Conservation (phyloP, 2,329 filamentous ascomycete species). For the Coniochaeta sp. region DNA sequence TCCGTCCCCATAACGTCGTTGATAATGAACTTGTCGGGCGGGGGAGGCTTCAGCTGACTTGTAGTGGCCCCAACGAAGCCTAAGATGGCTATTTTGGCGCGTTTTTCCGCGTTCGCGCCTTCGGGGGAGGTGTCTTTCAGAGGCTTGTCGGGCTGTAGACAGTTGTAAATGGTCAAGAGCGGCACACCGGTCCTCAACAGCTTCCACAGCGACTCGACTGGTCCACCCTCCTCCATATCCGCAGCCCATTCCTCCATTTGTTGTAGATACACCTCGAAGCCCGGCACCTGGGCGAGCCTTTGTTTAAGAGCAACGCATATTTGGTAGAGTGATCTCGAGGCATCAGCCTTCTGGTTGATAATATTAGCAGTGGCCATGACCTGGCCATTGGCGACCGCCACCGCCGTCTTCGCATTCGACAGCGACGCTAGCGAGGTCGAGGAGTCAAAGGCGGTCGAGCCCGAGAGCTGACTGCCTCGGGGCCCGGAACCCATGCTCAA, state of each 20-base stretch:
- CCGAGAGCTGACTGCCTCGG: conserved; percentile 55
- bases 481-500: conserved; percentile 46
- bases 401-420: conserved; percentile 32
- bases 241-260: conserved; percentile 62
- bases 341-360: conserved; percentile 94
- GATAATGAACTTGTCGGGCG: conserved; percentile 70
- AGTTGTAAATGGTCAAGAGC: conserved; percentile 83
- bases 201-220: conserved; percentile 86
- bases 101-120: conserved; percentile 57
- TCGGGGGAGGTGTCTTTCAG: conserved; percentile 57
- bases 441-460: conserved; percentile 48
- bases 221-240: conserved; percentile 57
- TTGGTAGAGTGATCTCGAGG: conserved; percentile 86
- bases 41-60: conserved; percentile 69
- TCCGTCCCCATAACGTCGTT: conserved; percentile 88
- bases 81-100: conserved; percentile 81
- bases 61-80: conserved; percentile 89
- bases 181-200: conserved; percentile 78
- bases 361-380: conserved; percentile 82
- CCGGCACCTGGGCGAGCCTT: conserved; percentile 74
- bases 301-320: conserved; percentile 83
- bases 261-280: conserved; percentile 67
- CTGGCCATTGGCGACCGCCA: conserved; percentile 43
- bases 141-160: conserved; percentile 61
- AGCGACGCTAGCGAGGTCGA: conserved; percentile 45